Base-by-base conservation (phyloP, 495 filamentous ascomycete genomes). In the Aspergillus funiculosus region DNA sequence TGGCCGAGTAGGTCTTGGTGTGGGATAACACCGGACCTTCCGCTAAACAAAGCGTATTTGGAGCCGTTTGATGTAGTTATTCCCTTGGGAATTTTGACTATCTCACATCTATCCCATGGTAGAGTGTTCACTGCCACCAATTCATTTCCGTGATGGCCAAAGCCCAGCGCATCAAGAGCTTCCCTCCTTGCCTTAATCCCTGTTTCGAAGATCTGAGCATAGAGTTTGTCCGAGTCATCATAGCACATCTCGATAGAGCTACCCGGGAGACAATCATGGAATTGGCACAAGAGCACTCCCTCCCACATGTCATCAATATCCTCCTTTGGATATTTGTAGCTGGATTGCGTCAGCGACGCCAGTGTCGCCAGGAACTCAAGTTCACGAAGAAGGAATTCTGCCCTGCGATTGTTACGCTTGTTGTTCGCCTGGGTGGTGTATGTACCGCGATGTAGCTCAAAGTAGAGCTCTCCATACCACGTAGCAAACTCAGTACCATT, bases 381-480 rank as follows among this genome's bases (percentile, higher is more conserved):
- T 50, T 95, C 86, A 20, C 87, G 83, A 30, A 98, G 72, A 66
- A 94, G 61, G 37, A 84, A 78, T 61, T 98, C 92, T 0, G 88
- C 73, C 53, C 81, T 83, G 39, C 92, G 79, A 59, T 98, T 98
- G 67, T 91, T 90, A 43, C 79, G 79, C 66, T 98, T 98, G 68
- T 95, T 98, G 64, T 95, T 94, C 31, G 89, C 85, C 60, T 98
- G 92, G 0, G 91, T 95, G 1, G 92, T 98, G 67, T 97, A 97
- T 6, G 89, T 95, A 39, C 92, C 92, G 39, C 92, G 83, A 59
- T 98, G 92, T 18, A 97, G 76, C 65, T 98, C 92, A 56, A 98
- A 91, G 62, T 98, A 98, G 15, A 98, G 79, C 69, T 98, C 92
- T 20, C 92, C 92, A 58, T 95, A 95, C 92, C 92, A 98, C 0